A percentile compares a stretch with the other conserved stretches of the same genome.
Evolutionary conservation across 208 protist genomes (phyloP).

Genomic region (Histomonas meleagridis): DNA sequence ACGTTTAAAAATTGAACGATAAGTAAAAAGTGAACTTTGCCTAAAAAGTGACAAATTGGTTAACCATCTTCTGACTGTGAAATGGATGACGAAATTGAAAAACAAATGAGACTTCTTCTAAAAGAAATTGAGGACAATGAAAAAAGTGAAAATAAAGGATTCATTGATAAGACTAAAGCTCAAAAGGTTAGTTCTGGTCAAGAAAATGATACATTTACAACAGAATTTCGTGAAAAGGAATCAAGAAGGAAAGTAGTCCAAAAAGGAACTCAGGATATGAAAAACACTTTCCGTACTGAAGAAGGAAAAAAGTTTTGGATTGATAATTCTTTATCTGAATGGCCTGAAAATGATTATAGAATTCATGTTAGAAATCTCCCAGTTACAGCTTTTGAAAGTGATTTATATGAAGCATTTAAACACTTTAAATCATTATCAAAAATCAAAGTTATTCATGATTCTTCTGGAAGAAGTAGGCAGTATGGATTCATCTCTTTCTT

Average conservation of each 20-base stretch:
- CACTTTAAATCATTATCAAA: conserved; percentile 20
- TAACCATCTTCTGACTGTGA: no score
- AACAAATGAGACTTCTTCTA: background rate
- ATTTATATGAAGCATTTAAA: background rate
- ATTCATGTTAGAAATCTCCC: background rate
- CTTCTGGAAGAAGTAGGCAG: background rate
- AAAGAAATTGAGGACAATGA: background rate
- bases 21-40: no score
- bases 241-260: background rate
- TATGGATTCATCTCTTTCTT: conserved; percentile 1
- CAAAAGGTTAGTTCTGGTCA: background rate
- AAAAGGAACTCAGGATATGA: background rate
- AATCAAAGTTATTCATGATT: background rate
- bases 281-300: background rate
- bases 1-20: no score
- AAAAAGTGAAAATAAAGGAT: background rate
- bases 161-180: background rate
- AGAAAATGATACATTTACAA: background rate
- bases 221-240: background rate
- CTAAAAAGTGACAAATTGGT: no score
- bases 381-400: background rate
- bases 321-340: background rate
- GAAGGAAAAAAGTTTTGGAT: background rate
- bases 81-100: background rate
- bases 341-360: conserved; percentile 29